Conservation (phyloP, 768 basidiomycete genomes). For the Vishniacozyma victoriae region DNA sequence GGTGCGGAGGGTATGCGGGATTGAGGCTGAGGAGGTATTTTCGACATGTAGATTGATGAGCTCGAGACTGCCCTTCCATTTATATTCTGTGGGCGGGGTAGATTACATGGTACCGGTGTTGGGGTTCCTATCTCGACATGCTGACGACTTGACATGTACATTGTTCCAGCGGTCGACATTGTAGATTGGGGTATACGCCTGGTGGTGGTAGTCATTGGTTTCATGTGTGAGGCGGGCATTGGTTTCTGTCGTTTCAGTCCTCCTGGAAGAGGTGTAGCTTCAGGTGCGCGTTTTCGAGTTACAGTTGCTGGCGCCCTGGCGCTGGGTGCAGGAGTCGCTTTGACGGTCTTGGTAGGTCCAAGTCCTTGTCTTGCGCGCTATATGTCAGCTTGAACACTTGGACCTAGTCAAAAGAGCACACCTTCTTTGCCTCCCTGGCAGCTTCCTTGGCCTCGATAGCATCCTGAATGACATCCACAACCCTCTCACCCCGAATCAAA, state of each 20-base stretch:
- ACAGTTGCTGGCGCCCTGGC: slow-evolving; percentile 6
- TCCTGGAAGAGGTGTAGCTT: slow-evolving; percentile 30
- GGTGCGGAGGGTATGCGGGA: slow-evolving; percentile 2
- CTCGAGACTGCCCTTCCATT: slow-evolving; percentile 1
- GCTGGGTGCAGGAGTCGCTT: slow-evolving; percentile 13
- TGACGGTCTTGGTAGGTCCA: slow-evolving; percentile 21
- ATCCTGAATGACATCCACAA: slow-evolving; percentile 71
- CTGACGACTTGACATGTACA: neutral
- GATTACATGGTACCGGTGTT: neutral
- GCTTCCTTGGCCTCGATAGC: slow-evolving; percentile 60
- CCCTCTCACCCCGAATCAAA: slow-evolving; percentile 74
- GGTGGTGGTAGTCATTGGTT: neutral
- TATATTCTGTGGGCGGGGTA: slow-evolving; percentile 5
- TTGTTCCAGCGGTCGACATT: neutral
- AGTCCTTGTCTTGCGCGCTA: slow-evolving; percentile 33
- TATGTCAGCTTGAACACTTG: neutral
- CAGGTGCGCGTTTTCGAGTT: slow-evolving; percentile 34
- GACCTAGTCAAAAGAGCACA: slow-evolving; percentile 5
- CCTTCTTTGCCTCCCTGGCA: slow-evolving; percentile 70
- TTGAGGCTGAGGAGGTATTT: neutral
- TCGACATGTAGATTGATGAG: neutral
- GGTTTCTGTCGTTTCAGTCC: slow-evolving; percentile 5
- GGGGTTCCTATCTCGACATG: neutral
- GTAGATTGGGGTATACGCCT: slow-evolving; percentile 2
- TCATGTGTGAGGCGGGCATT: neutral